Conservation (phyloP, 345 rosid species). For the Salix suchowensis region DNA sequence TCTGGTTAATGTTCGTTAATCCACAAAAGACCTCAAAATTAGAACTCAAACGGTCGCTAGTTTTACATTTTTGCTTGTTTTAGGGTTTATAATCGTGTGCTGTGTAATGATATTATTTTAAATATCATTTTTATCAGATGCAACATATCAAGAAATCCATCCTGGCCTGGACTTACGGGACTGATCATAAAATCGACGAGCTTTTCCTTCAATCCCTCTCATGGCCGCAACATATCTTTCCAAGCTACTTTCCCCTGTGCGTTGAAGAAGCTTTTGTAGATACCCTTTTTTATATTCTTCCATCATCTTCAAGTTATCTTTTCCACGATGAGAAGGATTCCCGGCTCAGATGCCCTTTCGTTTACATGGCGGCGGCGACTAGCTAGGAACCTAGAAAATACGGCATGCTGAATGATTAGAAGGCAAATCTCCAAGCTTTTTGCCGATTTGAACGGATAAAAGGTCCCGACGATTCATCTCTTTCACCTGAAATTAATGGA, state of each 20-base stretch:
- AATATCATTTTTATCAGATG: neutral
- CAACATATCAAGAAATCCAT: constrained; percentile 27
- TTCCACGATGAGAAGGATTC: neutral
- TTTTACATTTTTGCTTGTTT: too few relatives aligned
- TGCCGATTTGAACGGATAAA: neutral
- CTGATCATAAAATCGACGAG: constrained; percentile 20
- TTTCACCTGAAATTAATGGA: neutral
- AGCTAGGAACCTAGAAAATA: neutral
- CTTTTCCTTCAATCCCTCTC: constrained; percentile 21
- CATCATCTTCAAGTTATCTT: constrained; percentile 9
- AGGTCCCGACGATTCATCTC: neutral
- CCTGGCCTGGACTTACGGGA: neutral
- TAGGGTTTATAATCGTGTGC: too few relatives aligned
- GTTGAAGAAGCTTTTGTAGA: constrained; percentile 1
- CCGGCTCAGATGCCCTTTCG: constrained; percentile 2
- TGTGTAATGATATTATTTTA: too few relatives aligned
- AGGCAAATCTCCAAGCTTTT: neutral
- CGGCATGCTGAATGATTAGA: neutral
- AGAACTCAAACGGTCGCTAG: too few relatives aligned
- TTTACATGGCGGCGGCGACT: neutral
- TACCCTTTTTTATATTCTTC: constrained; percentile 8
- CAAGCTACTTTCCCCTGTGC: neutral
- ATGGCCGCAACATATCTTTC: neutral
- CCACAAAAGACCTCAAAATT: too few relatives aligned
- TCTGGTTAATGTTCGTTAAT: too few relatives aligned